Conservation (phyloP, 1,139 yeast genomes). For the Pneumocystis oryctolagi region DNA sequence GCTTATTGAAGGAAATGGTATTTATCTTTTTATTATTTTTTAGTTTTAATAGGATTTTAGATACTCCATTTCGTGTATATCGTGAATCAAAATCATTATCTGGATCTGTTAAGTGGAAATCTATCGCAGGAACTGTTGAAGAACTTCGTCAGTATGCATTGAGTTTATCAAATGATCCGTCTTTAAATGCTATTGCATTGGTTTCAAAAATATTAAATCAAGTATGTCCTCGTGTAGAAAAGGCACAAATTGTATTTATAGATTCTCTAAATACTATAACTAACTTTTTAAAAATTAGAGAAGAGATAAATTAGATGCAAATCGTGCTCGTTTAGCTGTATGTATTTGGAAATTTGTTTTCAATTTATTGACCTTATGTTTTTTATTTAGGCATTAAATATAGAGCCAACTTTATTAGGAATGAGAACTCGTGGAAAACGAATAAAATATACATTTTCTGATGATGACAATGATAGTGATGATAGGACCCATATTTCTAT, state of each 20-base stretch:
- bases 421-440: constrained; percentile 3
- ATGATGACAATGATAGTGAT: not conserved
- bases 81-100: not conserved
- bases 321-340: constrained; percentile 1
- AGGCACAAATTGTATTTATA: constrained; percentile 1
- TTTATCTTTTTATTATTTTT: not conserved
- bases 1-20: constrained; percentile 2
- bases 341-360: not conserved
- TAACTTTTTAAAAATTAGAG: not conserved
- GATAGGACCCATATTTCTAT: not conserved
- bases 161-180: not conserved
- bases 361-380: not conserved
- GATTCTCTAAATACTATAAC: not conserved
- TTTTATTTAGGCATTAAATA: constrained; percentile 1
- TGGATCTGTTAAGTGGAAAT: not conserved
- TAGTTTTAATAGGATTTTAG: not conserved
- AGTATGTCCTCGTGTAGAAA: constrained; percentile 1
- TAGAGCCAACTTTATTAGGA: not conserved
- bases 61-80: constrained; percentile 1
- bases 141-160: constrained; percentile 1
- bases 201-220: not conserved
- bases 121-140: constrained; percentile 1
- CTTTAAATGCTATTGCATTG: not conserved
- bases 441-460: constrained; percentile 1
- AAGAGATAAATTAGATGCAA: not conserved